These are phyloP conservation scores for Microdochium trichocladiopsis DNA, from an alignment of 2,329 filamentous ascomycete genomes.

Conservation along the genomic window DNA sequence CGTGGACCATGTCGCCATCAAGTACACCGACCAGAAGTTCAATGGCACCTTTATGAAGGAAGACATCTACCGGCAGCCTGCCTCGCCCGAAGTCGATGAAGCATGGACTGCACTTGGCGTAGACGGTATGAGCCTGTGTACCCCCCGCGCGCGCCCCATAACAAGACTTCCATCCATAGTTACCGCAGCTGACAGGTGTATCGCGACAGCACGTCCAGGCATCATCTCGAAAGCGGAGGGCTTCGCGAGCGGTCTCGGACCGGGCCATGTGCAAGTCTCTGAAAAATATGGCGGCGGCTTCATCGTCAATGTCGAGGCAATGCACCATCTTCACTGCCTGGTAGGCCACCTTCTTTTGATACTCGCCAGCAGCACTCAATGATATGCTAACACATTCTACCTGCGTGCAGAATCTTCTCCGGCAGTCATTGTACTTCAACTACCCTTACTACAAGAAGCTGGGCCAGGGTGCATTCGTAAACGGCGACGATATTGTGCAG, in stretches of 20 bases:
- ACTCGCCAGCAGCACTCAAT: background rate
- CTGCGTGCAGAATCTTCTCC: constrained; percentile 42
- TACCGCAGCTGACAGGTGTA: background rate
- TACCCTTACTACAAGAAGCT: constrained; percentile 45
- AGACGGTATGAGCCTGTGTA: constrained; percentile 1
- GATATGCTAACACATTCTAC: constrained; percentile 1
- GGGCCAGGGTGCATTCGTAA: constrained; percentile 38
- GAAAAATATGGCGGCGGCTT: constrained; percentile 51
- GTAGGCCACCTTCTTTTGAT: constrained; percentile 19
- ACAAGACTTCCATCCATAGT: background rate
- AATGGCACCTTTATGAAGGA: constrained; percentile 51
- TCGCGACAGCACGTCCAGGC: constrained; percentile 24
- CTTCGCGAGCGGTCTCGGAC: constrained; percentile 38
- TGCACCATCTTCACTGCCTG: constrained; percentile 52
- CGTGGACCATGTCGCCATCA: constrained; percentile 27
- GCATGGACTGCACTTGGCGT: constrained; percentile 36
- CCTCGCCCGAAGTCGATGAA: constrained; percentile 45
- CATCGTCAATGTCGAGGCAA: constrained; percentile 48
- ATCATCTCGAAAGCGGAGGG: constrained; percentile 43
- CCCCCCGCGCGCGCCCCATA: too few species aligned
- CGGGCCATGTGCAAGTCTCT: constrained; percentile 47
- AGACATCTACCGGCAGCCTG: constrained; percentile 42
- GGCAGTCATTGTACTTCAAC: constrained; percentile 52
- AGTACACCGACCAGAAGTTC: constrained; percentile 35
- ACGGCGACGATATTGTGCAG: constrained; percentile 45